Evolutionary conservation across 129 eudicot genomes (phyloP).

Genomic region (Flaveria ramosissima): DNA sequence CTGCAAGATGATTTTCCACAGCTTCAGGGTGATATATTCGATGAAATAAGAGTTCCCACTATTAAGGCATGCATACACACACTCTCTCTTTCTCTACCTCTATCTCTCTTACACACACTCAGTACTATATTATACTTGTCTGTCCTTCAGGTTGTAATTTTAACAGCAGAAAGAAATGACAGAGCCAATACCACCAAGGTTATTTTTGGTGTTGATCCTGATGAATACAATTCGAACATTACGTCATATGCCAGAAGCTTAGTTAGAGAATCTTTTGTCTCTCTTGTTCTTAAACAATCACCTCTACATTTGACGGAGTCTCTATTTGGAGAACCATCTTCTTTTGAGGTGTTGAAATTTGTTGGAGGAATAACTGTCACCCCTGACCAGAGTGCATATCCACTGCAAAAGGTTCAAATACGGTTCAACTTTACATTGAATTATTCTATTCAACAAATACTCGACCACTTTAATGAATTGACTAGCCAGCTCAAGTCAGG

Average conservation of each 20-base stretch:
- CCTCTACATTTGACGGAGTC: constrained; percentile 59
- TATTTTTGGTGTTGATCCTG: constrained; percentile 77
- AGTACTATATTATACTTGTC: constrained; percentile 3
- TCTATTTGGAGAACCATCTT: constrained; percentile 78
- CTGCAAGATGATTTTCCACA: constrained; percentile 59
- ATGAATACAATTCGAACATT: constrained; percentile 47
- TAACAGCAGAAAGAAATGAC: constrained; percentile 52
- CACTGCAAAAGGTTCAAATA: constrained; percentile 77
- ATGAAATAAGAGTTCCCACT: constrained; percentile 62
- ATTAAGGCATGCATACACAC: constrained; percentile 51
- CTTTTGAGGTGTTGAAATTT: constrained; percentile 90
- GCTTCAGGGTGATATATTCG: constrained; percentile 77
- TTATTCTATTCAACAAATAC: constrained; percentile 70
- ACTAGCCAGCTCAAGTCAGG: constrained; percentile 78
- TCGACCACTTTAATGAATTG: constrained; percentile 64
- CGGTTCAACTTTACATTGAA: constrained; percentile 84
- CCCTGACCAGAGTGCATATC: constrained; percentile 79
- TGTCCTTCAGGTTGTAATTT: constrained; percentile 65
- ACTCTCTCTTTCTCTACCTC: constrained; percentile 26
- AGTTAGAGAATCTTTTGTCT: constrained; percentile 56
- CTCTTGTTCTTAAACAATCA: constrained; percentile 52
- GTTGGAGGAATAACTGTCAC: constrained; percentile 80
- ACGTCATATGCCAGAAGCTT: constrained; percentile 61
- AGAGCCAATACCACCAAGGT: constrained; percentile 65
- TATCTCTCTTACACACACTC: not conserved